Conservation (phyloP, 345 rosid species). For the Melastoma malabathricum region DNA sequence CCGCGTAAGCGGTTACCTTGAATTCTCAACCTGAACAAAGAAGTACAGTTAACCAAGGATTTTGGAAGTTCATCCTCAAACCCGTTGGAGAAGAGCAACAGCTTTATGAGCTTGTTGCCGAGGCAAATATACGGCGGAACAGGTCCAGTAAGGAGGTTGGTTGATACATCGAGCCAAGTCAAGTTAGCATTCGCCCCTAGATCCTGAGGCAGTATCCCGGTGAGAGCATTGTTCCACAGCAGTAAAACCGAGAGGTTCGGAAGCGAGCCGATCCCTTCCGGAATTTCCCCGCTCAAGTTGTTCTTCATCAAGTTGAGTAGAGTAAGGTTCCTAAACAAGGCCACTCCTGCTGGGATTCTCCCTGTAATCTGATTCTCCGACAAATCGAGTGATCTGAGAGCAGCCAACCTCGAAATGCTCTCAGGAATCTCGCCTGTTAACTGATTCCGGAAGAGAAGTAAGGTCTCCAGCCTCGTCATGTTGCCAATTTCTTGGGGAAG, state of each 20-base stretch:
- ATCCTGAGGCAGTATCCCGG: constrained; percentile 56
- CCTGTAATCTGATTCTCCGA: constrained; percentile 66
- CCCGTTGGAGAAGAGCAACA: constrained; percentile 74
- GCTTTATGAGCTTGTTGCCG: constrained; percentile 64
- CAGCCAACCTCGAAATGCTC: constrained; percentile 33
- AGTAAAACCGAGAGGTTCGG: constrained; percentile 38
- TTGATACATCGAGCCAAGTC: constrained; percentile 48
- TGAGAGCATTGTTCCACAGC: constrained; percentile 63
- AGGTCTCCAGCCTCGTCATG: constrained; percentile 38
- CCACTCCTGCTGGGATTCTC: constrained; percentile 38
- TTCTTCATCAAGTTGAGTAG: constrained; percentile 57
- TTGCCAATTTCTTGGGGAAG: constrained; percentile 49
- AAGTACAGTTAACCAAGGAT: constrained; percentile 41
- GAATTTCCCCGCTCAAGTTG: constrained; percentile 44
- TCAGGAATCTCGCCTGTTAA: constrained; percentile 59
- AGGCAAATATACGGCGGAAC: constrained; percentile 62
- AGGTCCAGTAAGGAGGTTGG: constrained; percentile 59
- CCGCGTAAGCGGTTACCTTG: constrained; percentile 64
- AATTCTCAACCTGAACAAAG: constrained; percentile 50
- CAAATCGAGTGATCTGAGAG: constrained; percentile 47
- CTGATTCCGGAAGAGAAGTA: constrained; percentile 43
- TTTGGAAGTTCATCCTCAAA: constrained; percentile 38
- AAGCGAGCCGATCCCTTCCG: constrained; percentile 48
- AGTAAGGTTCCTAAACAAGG: constrained; percentile 37
- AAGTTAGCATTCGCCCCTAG: constrained; percentile 67